phyloP scores from a whole-genome alignment of 2,329 filamentous ascomycete species.

The Sclerotinia glacialis region DNA sequence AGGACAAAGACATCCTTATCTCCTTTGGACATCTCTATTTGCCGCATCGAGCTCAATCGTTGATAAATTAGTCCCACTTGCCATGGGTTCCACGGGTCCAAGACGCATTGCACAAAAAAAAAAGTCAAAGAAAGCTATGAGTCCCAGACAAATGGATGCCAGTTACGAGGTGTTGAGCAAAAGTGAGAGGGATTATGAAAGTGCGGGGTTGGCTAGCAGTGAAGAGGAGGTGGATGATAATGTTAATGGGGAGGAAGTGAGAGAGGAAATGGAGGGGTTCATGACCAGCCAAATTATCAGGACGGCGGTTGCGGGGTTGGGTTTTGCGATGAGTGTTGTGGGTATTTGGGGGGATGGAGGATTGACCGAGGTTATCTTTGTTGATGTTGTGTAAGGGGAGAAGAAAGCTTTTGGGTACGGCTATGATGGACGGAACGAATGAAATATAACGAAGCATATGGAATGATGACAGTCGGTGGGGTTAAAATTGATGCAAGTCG shows the following conservation, averaged over 20 bases:
- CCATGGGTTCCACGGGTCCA: constrained; percentile 4
- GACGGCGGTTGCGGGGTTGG: constrained; percentile 53
- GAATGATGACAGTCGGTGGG: not conserved
- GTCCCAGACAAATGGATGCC: constrained; percentile 53
- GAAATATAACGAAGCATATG: constrained; percentile 3
- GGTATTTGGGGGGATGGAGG: constrained; percentile 66
- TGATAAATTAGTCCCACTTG: constrained; percentile 32
- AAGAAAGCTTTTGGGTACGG: not conserved
- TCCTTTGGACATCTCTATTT: constrained; percentile 78
- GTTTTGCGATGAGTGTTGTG: constrained; percentile 60
- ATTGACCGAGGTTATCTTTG: constrained; percentile 34
- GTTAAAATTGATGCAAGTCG: not conserved
- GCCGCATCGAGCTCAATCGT: constrained; percentile 53
- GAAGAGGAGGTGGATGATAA: constrained; percentile 47
- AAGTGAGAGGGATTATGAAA: constrained; percentile 47
- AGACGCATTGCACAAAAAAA: constrained; percentile 29
- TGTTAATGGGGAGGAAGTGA: constrained; percentile 62
- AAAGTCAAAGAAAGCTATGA: constrained; percentile 26
- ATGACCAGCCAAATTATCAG: constrained; percentile 53
- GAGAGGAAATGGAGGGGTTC: constrained; percentile 54
- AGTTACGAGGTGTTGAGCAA: constrained; percentile 66
- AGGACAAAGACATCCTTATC: constrained; percentile 78
- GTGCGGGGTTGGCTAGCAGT: constrained; percentile 44
- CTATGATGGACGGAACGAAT: not conserved
- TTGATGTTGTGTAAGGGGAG: constrained; percentile 14